These are phyloP conservation scores for Neocatenulostroma microsporum DNA, from an alignment of 2,329 filamentous ascomycete species.

Conservation along the genomic window DNA sequence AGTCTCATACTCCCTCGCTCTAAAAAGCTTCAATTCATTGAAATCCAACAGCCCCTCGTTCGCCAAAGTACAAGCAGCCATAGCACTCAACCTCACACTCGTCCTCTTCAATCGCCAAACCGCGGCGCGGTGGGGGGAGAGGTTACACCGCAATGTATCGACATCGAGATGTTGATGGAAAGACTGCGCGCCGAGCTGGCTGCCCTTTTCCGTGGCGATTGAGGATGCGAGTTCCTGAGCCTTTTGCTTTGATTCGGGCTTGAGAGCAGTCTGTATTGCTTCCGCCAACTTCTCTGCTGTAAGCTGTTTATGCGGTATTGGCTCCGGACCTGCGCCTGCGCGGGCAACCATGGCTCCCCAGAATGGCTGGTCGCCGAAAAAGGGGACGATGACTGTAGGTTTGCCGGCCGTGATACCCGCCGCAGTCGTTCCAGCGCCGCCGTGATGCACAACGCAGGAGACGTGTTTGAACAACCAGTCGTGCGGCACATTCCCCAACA, in stretches of 20 bases:
- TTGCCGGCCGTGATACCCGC: slow-evolving; percentile 45
- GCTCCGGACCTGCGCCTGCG: slow-evolving; percentile 43
- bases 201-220: slow-evolving; percentile 39
- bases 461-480: slow-evolving; percentile 54
- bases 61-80: slow-evolving; percentile 64
- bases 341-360: slow-evolving; percentile 48
- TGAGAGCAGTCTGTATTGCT: slow-evolving; percentile 41
- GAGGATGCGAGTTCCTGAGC: slow-evolving; percentile 34
- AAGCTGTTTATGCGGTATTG: slow-evolving; percentile 42
- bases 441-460: slow-evolving; percentile 50
- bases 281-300: slow-evolving; percentile 38
- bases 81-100: slow-evolving; percentile 58
- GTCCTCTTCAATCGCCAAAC: slow-evolving; percentile 68
- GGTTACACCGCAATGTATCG: slow-evolving; percentile 59
- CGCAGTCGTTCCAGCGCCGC: slow-evolving; percentile 53
- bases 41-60: slow-evolving; percentile 58
- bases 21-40: slow-evolving; percentile 62
- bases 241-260: slow-evolving; percentile 28
- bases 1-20: slow-evolving; percentile 62
- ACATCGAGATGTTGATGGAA: slow-evolving; percentile 50
- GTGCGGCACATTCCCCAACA: slow-evolving; percentile 49
- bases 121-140: slow-evolving; percentile 61
- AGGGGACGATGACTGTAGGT: slow-evolving; percentile 50
- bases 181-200: slow-evolving; percentile 34
- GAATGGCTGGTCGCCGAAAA: slow-evolving; percentile 52